Base-by-base conservation (phyloP, 2,329 filamentous ascomycete species). In the Paecilomyces formosus region DNA sequence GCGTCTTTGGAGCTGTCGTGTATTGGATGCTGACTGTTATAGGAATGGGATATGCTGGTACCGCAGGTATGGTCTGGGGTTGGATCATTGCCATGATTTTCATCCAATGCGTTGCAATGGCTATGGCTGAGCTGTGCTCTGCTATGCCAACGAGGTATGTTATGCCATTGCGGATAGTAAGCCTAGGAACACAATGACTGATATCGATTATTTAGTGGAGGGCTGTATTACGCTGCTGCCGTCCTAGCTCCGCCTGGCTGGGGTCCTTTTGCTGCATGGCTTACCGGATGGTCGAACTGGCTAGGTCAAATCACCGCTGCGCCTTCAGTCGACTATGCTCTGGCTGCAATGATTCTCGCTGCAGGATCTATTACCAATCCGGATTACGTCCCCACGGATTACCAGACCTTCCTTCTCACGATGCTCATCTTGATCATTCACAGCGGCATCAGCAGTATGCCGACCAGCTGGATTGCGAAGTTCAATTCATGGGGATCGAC, bases 21-120 rank as follows among this genome's bases (percentile, higher is more conserved):
- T 9, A 18, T 8, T 13, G n/a, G n/a, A 9, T 55, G 54, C n/a
- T 45, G 54, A 55, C 12, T 39, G 28, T 35, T 45, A 3, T 62
- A 73, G 75, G 76, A 57, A 76, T 78, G 78, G 81, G 81, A 39
- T 83, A 83, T 68, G 79, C 80, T 22, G 79, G 82, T 3, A 83
- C 80, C 0, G 81, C 78, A 59, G 85, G 85, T 24, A 88, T 89
- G 85, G 86, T 85, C 1, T 90, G 88, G 88, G 88, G 88, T 4
- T 91, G 88, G 88, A 74, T 90, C 28, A 78, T 90, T 53, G 86
- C 86, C 54, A 88, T 89, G 82, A 64, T 86, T 4, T 89, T 89
- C 49, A 88, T 90, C 45, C 83, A 89, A 68, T 85, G 83, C 70
- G 83, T 90, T 58, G 87, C 88, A 8, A 81, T 85, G 73, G 82